Evolutionary conservation across 75 land plant genomes (phyloP).

Genomic region (Selaginella moellendorffii): DNA sequence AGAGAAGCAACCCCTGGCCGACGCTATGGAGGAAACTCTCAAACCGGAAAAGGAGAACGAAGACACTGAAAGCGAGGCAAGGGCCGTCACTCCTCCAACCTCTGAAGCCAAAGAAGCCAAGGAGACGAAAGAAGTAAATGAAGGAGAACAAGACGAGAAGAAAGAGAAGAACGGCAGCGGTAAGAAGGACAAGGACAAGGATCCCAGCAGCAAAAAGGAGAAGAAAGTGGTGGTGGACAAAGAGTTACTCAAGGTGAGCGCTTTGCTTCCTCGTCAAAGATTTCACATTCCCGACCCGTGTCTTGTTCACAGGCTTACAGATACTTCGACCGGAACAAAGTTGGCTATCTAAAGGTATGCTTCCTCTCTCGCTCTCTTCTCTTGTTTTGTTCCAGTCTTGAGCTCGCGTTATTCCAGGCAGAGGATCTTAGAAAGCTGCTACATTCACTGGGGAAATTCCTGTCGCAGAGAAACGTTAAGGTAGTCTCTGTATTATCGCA

Average conservation of each 20-base stretch:
- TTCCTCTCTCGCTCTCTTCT: background rate
- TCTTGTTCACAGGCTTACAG: constrained; percentile 59
- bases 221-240: constrained; percentile 8
- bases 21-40: constrained; percentile 14
- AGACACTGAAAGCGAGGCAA: constrained; percentile 1
- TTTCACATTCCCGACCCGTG: no score
- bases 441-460: constrained; percentile 70
- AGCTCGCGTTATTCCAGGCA: constrained; percentile 35
- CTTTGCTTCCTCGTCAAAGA: no score
- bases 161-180: constrained; percentile 8
- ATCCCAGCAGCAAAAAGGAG: constrained; percentile 5
- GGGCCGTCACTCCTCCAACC: no score
- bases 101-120: constrained; percentile 20
- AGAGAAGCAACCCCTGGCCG: constrained; percentile 22
- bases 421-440: constrained; percentile 78
- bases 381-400: no score
- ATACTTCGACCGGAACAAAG: constrained; percentile 72
- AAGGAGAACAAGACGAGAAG: constrained; percentile 8
- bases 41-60: constrained; percentile 28
- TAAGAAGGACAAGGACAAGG: constrained; percentile 6
- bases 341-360: constrained; percentile 61
- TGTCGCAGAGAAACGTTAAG: constrained; percentile 73
- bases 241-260: background rate
- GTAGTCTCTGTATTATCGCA: constrained; percentile 17
- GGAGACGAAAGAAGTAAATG: constrained; percentile 13